These are phyloP conservation scores for Botrytis elliptica DNA, from an alignment of 2,329 filamentous ascomycete genomes.

Conservation along the genomic window DNA sequence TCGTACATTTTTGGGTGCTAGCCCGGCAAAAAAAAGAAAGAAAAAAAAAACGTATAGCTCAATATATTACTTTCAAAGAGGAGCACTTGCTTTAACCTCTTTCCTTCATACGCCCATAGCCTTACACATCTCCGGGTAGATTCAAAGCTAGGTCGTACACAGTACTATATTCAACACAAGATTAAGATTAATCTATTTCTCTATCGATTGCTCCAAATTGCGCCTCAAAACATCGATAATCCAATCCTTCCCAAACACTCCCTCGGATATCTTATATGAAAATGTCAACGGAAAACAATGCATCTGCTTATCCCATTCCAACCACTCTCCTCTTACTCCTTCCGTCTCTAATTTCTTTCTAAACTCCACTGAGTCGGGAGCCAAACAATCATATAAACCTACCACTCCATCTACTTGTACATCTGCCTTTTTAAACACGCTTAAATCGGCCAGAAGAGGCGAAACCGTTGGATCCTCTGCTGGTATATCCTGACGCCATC, in stretches of 20 bases:
- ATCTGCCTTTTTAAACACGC: constrained; percentile 20
- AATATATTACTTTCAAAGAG: background rate
- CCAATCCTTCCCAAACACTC: constrained; percentile 7
- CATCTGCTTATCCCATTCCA: constrained; percentile 32
- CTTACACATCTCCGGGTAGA: background rate
- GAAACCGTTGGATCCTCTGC: constrained; percentile 26
- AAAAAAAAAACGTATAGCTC: background rate
- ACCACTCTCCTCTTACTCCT: constrained; percentile 28
- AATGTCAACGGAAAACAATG: constrained; percentile 28
- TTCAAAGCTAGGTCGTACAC: background rate
- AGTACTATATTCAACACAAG: too few species aligned
- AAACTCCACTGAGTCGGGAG: constrained; percentile 27
- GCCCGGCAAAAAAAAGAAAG: too few species aligned
- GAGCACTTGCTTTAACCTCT: background rate
- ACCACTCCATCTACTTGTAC: constrained; percentile 31
- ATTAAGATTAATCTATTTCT: background rate
- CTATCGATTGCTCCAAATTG: background rate
- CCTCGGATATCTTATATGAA: constrained; percentile 8
- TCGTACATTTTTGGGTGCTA: background rate
- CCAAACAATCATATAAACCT: constrained; percentile 26
- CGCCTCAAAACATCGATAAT: constrained; percentile 14
- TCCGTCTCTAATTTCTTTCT: constrained; percentile 24
- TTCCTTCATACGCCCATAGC: background rate
- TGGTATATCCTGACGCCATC: constrained; percentile 26
- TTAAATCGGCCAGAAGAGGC: constrained; percentile 28